These are phyloP conservation scores for Microcyclospora pomicola DNA, from an alignment of 2,329 filamentous ascomycete genomes.

Conservation along the genomic window DNA sequence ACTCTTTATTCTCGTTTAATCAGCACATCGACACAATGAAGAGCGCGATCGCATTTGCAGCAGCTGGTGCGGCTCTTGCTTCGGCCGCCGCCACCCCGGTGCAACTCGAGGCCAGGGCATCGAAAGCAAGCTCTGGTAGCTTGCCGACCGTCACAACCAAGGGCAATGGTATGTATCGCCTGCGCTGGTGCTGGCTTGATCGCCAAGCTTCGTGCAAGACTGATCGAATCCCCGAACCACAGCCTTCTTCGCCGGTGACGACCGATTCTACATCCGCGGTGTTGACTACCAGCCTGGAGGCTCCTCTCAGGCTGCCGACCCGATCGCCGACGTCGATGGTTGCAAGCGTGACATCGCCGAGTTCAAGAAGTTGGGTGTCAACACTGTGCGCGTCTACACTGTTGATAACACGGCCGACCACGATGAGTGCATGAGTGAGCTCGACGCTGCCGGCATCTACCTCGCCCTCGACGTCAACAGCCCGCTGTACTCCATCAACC, in stretches of 20 bases:
- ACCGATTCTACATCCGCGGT: conserved; percentile 48
- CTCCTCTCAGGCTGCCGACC: conserved; percentile 51
- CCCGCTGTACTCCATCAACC: conserved; percentile 80
- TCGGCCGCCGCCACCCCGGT: conserved; percentile 31
- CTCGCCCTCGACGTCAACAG: conserved; percentile 84
- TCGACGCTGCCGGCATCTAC: conserved; percentile 80
- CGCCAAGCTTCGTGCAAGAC: background rate
- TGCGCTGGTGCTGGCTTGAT: conserved; percentile 3
- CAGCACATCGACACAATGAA: conserved; percentile 35
- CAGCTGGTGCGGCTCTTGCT: conserved; percentile 33
- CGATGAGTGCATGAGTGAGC: conserved; percentile 68
- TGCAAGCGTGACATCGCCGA: conserved; percentile 70
- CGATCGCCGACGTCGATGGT: conserved; percentile 53
- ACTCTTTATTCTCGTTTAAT: too few species aligned
- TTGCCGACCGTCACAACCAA: conserved; percentile 46
- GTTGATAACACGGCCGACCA: conserved; percentile 76
- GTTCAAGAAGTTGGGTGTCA: conserved; percentile 77
- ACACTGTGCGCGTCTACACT: conserved; percentile 84
- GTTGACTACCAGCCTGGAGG: conserved; percentile 44
- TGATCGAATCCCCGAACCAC: conserved; percentile 9
- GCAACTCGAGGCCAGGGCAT: conserved; percentile 20
- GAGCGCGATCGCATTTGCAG: conserved; percentile 31
- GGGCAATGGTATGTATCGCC: conserved; percentile 40
- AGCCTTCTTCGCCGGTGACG: conserved; percentile 49
- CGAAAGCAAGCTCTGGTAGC: conserved; percentile 29